phyloP scores from a whole-genome alignment of 371 early-diverging fungal genomes.

The Mortierella sp. region DNA sequence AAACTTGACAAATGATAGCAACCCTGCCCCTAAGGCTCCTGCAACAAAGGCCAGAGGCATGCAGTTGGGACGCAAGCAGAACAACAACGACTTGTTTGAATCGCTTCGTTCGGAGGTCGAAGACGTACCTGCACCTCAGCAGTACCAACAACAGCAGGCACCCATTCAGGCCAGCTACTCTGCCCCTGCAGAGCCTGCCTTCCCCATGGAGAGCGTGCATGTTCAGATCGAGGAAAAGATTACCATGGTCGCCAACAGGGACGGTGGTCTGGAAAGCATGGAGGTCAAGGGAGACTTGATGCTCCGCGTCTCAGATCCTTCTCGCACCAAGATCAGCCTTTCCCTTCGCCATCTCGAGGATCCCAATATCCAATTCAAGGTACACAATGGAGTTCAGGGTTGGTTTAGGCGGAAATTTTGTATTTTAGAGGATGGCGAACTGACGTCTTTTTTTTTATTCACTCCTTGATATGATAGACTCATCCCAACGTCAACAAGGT shows the following conservation, averaged over 20 bases:
- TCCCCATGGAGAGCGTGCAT: conserved; percentile 77
- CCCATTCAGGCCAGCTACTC: conserved; percentile 39
- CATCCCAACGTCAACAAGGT: conserved; percentile 98
- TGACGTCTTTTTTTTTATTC: neutral
- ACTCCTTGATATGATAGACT: conserved; percentile 67
- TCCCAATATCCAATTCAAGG: conserved; percentile 82
- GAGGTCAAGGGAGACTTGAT: conserved; percentile 94
- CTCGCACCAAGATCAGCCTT: conserved; percentile 70
- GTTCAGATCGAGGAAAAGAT: conserved; percentile 91
- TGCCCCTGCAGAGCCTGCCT: conserved; percentile 28
- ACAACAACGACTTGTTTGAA: conserved; percentile 83
- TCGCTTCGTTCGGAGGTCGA: conserved; percentile 87
- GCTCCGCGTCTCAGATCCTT: conserved; percentile 80
- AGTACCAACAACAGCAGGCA: conserved; percentile 35
- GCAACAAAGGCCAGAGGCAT: conserved; percentile 86
- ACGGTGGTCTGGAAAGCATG: conserved; percentile 92
- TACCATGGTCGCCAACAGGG: conserved; percentile 83
- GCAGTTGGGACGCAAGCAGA: conserved; percentile 93
- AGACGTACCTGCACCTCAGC: conserved; percentile 58
- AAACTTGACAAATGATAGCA: conserved; percentile 20
- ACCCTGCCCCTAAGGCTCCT: conserved; percentile 58
- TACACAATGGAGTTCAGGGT: conserved; percentile 29
- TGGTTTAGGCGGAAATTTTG: neutral
- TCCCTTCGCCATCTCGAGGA: conserved; percentile 68
- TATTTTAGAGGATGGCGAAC: neutral